Base-by-base conservation (phyloP, 2,329 filamentous ascomycete species). In the Grosmannia serpens region DNA sequence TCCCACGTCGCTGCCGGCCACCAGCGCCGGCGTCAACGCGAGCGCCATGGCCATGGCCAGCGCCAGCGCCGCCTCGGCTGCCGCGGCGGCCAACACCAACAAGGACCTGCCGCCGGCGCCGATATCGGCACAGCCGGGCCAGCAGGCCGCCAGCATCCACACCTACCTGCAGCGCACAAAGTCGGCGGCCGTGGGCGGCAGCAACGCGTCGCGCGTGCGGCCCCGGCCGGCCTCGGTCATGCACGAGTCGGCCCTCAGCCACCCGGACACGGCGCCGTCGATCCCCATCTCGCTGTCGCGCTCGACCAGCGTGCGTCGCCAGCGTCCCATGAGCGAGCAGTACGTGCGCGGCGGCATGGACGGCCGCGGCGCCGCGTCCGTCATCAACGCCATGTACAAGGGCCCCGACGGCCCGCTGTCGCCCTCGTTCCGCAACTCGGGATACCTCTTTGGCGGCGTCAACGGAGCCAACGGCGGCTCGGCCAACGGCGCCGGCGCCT, bases 321-420 rank as follows among this genome's bases (percentile, higher is more conserved):
- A 58, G 24, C 63, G 83, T 46, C 84, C 84, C 58, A 81, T 82
- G 73, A 85, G 82, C 65, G 83, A 86, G 65, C 83, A 86, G 70
- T 82, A 75, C 67, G 80, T 79, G 0, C 74, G 74, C 10, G 22
- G 53, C 46, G 53, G 53, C 41, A 44, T 44, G 41, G 20, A 17
- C 53, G 17, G 26, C 26, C 55, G 59, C 10, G 57, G 58, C 4
- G 85, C 84, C 27, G 87, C 88, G 9, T 83, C 80, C 60, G 82
- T 95, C 33, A 86, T 96, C 54, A 89, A 89, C 66, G 91, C 91
- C 71, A 95, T 96, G 88, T 95, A 95, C 74, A 86, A 86, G 67
- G 87, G 58, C 8, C 81, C 84, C 11, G 86, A 87, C 26, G 80
- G 82, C 4, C 80, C 84, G 10, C 76, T 81, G 50, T 87, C 85